phyloP scores from a whole-genome alignment of 2,329 filamentous ascomycete genomes.

The Ceratocystis alfenasii region DNA sequence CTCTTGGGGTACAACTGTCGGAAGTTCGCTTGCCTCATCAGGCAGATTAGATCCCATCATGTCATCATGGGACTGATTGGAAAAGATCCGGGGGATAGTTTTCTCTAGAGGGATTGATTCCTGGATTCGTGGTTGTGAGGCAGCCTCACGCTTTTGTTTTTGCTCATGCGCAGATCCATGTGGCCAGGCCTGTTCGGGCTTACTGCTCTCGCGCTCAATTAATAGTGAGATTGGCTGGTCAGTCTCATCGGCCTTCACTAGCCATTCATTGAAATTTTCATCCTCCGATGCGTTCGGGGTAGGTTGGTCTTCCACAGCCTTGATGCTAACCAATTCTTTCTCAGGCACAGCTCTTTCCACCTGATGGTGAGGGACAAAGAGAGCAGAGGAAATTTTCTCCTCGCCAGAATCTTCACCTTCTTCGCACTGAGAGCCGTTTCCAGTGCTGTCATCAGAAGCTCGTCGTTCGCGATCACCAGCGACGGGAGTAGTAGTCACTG shows the following conservation, averaged over 20 bases:
- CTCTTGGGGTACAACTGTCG: constrained; percentile 23
- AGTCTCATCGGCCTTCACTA: constrained; percentile 45
- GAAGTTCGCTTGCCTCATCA: constrained; percentile 7
- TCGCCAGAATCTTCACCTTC: constrained; percentile 55
- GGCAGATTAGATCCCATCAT: neutral
- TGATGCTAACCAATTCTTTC: neutral
- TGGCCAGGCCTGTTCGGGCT: neutral
- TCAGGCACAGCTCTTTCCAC: constrained; percentile 13
- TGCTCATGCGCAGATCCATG: neutral
- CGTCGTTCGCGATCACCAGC: constrained; percentile 26
- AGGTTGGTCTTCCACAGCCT: constrained; percentile 12
- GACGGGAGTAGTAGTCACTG: constrained; percentile 13
- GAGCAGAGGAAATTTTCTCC: constrained; percentile 76
- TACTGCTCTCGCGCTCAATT: neutral
- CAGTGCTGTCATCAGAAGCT: constrained; percentile 33
- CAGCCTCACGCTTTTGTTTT: constrained; percentile 4
- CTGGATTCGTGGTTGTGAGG: neutral
- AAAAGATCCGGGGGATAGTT: neutral
- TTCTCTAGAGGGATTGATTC: neutral
- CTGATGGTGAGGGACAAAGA: constrained; percentile 64
- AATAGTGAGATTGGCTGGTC: constrained; percentile 26
- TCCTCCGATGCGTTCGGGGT: constrained; percentile 21
- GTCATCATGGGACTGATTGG: neutral
- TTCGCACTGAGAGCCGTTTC: constrained; percentile 26
- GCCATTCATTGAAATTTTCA: constrained; percentile 40